A percentile compares a stretch with the other conserved stretches of the same genome.
phyloP scores from a whole-genome alignment of 441 rosid species.

The Breynia disticha region DNA sequence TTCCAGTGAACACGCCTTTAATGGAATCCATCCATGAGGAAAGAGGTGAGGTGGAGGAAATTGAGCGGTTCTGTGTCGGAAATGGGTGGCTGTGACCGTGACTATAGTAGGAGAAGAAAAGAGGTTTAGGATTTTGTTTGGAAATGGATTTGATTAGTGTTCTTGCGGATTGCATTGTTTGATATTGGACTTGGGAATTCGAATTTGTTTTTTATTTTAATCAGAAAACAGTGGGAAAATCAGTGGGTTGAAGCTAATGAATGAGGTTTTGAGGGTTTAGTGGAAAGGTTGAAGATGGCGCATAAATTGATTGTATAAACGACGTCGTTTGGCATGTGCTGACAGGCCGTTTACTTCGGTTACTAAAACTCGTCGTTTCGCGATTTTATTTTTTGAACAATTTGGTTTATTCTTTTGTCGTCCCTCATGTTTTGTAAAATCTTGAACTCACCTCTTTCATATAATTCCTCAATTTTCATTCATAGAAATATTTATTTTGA shows the following conservation, averaged over 20 bases:
- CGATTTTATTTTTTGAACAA: too few species aligned
- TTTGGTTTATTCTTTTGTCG: too few species aligned
- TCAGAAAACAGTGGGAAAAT: not conserved
- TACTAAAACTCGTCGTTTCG: too few species aligned
- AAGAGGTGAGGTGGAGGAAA: conserved; percentile 44
- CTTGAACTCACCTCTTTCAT: too few species aligned
- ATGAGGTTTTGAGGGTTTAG: not conserved
- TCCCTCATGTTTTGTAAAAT: too few species aligned
- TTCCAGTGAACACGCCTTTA: conserved; percentile 75
- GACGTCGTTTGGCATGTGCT: too few species aligned
- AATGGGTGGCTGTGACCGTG: conserved; percentile 3
- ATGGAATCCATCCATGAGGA: conserved; percentile 75
- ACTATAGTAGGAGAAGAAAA: conserved; percentile 1
- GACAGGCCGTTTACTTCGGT: too few species aligned
- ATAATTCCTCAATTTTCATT: too few species aligned
- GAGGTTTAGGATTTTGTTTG: conserved; percentile 7
- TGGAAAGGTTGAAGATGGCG: not conserved
- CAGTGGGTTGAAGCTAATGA: not conserved
- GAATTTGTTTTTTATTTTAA: not conserved
- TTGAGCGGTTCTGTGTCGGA: conserved; percentile 37
- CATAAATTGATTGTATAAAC: not conserved
- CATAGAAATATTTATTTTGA: too few species aligned
- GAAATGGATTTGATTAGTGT: conserved; percentile 9
- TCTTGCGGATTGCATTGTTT: conserved; percentile 24
- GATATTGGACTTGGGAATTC: not conserved